A percentile compares a stretch with the other conserved stretches of the same genome.
phyloP scores from a whole-genome alignment of 1,139 yeast genomes.

The Taphrina deformans region DNA sequence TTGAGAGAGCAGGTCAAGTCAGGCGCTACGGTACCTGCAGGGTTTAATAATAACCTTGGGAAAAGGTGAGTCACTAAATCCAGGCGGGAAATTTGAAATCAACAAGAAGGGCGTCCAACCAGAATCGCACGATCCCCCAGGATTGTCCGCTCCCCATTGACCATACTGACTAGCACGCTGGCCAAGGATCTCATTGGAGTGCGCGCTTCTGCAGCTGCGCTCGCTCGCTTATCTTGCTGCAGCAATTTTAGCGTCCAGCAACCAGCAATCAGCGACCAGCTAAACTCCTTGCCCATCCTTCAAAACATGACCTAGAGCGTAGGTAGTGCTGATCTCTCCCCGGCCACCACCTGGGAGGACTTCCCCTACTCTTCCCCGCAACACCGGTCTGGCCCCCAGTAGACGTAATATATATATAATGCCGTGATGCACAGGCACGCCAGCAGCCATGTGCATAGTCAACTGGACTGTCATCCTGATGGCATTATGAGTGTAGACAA shows the following conservation, averaged over 20 bases:
- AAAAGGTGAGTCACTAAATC: neutral
- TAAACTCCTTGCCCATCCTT: neutral
- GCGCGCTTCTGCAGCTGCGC: neutral
- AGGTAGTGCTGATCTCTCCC: too few species aligned
- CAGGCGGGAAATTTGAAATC: slow-evolving; percentile 1
- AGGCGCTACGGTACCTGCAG: neutral
- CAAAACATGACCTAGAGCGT: too few species aligned
- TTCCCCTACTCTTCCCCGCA: too few species aligned
- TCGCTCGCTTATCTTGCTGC: neutral
- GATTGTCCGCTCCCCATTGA: neutral
- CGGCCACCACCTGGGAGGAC: too few species aligned
- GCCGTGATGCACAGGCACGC: too few species aligned
- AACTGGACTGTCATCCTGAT: too few species aligned
- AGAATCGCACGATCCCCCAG: neutral
- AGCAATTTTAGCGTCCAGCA: too few species aligned
- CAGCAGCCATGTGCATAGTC: too few species aligned
- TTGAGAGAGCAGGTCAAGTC: neutral
- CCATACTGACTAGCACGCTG: neutral
- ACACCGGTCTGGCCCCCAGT: too few species aligned
- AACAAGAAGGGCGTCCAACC: neutral
- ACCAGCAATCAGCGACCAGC: too few species aligned
- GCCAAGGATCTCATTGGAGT: neutral
- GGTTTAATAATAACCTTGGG: neutral
- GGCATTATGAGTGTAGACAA: too few species aligned
- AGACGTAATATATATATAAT: too few species aligned